phyloP scores from a whole-genome alignment of 2,329 filamentous ascomycete species.

The Aspergillus sp. region DNA sequence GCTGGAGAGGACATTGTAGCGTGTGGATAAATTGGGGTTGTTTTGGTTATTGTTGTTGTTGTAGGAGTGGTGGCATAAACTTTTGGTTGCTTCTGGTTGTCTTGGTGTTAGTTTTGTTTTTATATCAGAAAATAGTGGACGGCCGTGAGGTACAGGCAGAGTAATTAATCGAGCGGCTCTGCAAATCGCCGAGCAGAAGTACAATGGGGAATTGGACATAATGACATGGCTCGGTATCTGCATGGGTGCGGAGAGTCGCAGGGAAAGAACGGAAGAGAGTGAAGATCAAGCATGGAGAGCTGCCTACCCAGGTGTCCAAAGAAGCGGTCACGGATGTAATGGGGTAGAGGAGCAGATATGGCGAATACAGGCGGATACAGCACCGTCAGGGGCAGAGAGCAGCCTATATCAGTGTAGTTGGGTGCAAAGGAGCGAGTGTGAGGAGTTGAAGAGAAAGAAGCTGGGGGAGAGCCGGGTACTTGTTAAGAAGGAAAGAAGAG shows the following conservation, averaged over 20 bases:
- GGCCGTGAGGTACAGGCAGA: neutral
- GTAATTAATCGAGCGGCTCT: neutral
- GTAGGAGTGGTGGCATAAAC: neutral
- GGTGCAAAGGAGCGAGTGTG: neutral
- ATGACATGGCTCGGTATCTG: neutral
- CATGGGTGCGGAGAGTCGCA: neutral
- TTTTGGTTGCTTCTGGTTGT: neutral
- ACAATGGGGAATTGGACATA: neutral
- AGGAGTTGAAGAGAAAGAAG: neutral
- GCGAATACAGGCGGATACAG: neutral
- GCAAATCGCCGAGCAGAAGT: constrained; percentile 5
- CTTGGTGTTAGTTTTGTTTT: neutral
- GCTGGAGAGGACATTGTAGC: constrained; percentile 21
- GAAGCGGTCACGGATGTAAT: neutral
- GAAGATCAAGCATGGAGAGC: neutral
- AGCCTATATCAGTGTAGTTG: neutral
- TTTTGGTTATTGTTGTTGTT: neutral
- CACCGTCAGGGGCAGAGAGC: neutral
- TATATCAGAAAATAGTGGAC: neutral
- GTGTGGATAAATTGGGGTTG: neutral
- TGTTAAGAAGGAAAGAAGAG: neutral
- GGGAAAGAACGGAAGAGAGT: no score
- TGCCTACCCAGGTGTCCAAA: neutral
- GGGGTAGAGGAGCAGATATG: neutral
- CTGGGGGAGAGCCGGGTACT: neutral